Evolutionary conservation across 176 grass and related monocot species (phyloP).

Genomic region (Triticum monococcum): DNA sequence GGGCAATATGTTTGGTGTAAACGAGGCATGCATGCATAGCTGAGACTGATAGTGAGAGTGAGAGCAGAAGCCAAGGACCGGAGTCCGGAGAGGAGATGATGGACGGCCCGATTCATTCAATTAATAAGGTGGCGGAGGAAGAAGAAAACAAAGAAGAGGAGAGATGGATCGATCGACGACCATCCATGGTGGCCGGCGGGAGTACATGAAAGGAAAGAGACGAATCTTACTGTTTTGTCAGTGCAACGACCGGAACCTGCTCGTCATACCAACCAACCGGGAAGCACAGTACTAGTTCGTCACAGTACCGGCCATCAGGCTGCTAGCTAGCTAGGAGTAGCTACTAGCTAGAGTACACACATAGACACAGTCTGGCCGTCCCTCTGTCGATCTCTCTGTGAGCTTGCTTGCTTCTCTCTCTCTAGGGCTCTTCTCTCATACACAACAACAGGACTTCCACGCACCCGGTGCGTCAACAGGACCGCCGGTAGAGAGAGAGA

Average conservation of each 20-base stretch:
- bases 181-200: not conserved
- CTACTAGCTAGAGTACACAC: not conserved
- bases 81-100: no score
- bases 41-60: no score
- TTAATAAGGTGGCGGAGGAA: not conserved
- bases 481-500: not conserved
- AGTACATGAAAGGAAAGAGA: not conserved
- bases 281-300: not conserved
- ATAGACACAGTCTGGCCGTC: not conserved
- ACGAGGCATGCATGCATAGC: not conserved
- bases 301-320: conserved; percentile 18
- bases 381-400: not conserved
- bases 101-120: no score
- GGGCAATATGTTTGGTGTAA: not conserved
- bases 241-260: conserved; percentile 9
- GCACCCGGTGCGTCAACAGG: conserved; percentile 38
- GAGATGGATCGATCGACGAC: not conserved
- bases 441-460: conserved; percentile 40
- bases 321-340: not conserved
- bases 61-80: no score
- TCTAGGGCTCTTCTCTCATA: not conserved
- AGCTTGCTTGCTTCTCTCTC: not conserved
- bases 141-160: not conserved
- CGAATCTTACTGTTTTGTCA: conserved; percentile 34
- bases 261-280: not conserved